A percentile compares a stretch with the other conserved stretches of the same genome.
These are phyloP conservation scores for Verbascum thapsus DNA, from an alignment of 257 asterid species.

Conservation along the genomic window DNA sequence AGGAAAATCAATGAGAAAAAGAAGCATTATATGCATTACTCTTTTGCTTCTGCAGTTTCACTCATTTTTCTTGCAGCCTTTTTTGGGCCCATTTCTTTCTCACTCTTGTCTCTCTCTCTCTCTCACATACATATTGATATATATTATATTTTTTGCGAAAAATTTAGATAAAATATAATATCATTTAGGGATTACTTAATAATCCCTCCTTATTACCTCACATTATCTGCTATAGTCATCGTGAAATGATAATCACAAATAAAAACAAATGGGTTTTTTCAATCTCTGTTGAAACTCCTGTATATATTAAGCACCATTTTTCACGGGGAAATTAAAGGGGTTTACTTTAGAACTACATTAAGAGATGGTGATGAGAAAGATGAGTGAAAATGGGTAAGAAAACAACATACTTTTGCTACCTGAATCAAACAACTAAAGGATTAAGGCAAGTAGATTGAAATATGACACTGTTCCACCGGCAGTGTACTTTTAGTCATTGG, in stretches of 20 bases:
- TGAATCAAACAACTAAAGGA: slow-evolving; percentile 62
- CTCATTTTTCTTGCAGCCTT: slow-evolving; percentile 90
- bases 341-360: slow-evolving; percentile 28
- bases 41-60: slow-evolving; percentile 63
- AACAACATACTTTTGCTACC: slow-evolving; percentile 60
- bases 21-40: slow-evolving; percentile 33
- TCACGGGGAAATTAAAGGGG: slow-evolving; percentile 28
- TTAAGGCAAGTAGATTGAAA: slow-evolving; percentile 51
- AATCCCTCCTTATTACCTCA: slow-evolving; percentile 28
- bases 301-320: slow-evolving; percentile 33
- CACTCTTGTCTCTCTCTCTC: slow-evolving; percentile 21
- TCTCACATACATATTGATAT: slow-evolving; percentile 6
- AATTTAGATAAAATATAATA: no score
- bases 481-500: slow-evolving; percentile 51
- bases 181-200: slow-evolving; percentile 19
- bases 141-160: no score
- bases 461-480: slow-evolving; percentile 53
- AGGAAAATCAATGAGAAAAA: not conserved
- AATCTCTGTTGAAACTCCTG: slow-evolving; percentile 48
- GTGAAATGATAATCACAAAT: slow-evolving; percentile 47
- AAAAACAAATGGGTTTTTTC: slow-evolving; percentile 49
- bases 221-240: slow-evolving; percentile 31
- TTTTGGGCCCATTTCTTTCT: slow-evolving; percentile 47
- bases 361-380: slow-evolving; percentile 47
- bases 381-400: slow-evolving; percentile 47